Percentiles rank a stretch among this genome's conserved stretches.
Conservation (phyloP, 2,329 filamentous ascomycete species). For the Cercospora sojina region DNA sequence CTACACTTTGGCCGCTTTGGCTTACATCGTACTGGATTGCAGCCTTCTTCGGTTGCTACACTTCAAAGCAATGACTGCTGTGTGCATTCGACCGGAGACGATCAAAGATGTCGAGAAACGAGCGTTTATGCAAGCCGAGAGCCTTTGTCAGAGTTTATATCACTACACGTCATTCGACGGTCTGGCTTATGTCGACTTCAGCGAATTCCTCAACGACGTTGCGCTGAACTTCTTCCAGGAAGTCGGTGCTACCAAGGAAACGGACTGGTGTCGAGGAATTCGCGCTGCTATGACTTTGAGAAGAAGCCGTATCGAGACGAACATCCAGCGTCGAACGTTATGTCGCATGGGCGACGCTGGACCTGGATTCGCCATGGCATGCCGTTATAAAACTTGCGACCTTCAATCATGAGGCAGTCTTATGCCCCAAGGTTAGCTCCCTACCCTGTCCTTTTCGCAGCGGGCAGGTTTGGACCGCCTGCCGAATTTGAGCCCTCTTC, state of each 20-base stretch:
- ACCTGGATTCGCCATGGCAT: conserved; percentile 12
- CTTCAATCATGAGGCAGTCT: background rate
- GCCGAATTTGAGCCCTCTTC: background rate
- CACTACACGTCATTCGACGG: conserved; percentile 11
- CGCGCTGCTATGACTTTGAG: conserved; percentile 4
- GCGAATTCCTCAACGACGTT: conserved; percentile 15
- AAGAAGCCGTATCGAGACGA: conserved; percentile 11
- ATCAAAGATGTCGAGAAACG: conserved; percentile 36
- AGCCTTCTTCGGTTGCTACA: conserved; percentile 20
- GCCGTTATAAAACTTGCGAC: background rate
- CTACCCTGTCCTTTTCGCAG: background rate
- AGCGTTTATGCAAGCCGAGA: conserved; percentile 10
- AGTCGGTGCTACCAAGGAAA: conserved; percentile 14
- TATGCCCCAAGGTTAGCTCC: background rate
- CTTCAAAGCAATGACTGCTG: conserved; percentile 1
- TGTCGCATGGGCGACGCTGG: conserved; percentile 19
- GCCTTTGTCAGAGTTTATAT: conserved; percentile 15
- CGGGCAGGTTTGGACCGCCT: background rate
- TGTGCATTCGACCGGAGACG: background rate
- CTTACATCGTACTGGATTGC: conserved; percentile 16
- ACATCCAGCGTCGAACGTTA: conserved; percentile 12
- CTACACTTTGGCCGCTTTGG: conserved; percentile 8
- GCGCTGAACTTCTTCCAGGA: conserved; percentile 20
- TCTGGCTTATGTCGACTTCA: conserved; percentile 14
- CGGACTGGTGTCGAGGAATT: conserved; percentile 15